Evolutionary conservation across 2,329 filamentous ascomycete genomes (phyloP).

Genomic region (Fusarium sulawesiense): DNA sequence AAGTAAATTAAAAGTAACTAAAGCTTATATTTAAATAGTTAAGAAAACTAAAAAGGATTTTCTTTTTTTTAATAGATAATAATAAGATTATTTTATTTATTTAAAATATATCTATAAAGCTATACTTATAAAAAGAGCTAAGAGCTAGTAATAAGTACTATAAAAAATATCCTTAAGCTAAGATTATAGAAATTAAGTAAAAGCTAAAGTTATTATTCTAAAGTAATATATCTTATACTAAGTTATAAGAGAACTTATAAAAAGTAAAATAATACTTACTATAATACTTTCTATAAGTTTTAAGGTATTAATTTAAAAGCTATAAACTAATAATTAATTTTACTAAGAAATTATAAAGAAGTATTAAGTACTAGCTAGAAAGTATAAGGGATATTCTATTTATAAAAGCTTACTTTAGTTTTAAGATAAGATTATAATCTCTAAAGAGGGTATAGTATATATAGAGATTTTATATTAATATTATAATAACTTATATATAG

Average conservation of each 20-base stretch:
- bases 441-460: background rate
- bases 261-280: background rate
- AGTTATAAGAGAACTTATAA: background rate
- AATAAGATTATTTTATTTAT: too few relatives aligned
- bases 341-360: background rate
- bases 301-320: background rate
- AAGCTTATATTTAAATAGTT: background rate
- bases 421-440: background rate
- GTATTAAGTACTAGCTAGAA: background rate
- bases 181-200: background rate
- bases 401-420: background rate
- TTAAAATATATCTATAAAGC: too few relatives aligned
- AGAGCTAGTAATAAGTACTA: too few relatives aligned
- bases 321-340: background rate
- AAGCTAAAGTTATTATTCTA: background rate
- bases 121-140: too few relatives aligned
- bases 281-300: background rate
- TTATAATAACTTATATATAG: background rate
- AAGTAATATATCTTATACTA: background rate
- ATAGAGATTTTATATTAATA: background rate
- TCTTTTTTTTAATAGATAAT: too few relatives aligned
- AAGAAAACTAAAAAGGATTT: too few relatives aligned
- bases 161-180: accelerated
- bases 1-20: background rate
- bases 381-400: background rate